Base-by-base conservation (phyloP, 257 asterid genomes). In the Ehretia macrophylla region DNA sequence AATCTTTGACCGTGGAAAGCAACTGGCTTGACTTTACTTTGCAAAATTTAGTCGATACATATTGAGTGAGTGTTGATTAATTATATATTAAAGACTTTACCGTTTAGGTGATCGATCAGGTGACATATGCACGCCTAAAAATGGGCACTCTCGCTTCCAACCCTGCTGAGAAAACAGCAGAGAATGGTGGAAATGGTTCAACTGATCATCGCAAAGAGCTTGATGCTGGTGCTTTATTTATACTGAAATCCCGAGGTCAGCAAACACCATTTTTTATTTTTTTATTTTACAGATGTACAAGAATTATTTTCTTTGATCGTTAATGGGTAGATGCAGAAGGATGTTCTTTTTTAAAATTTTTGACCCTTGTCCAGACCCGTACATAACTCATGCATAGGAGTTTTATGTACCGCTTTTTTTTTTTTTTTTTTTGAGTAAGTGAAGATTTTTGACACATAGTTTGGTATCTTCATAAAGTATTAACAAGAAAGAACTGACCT, bases 221-320 rank as follows among this genome's bases (percentile, higher is more conserved):
- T 10, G 94, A 81, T 19, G 85, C 87, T 21, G 90, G 84, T 37
- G 84, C 78, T 21, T 82, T 78, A 18, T 85, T 85, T 52, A 83
- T 82, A 47, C 84, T 80, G 27, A 80, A 85, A 76, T 82, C 94
- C n/a, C 67, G 62, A 76, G 94, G 94, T 77, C 14, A 51, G 46
- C 35, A 14, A 19, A 49, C 37, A 14, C 61, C 3, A 38, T 16
- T 37, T n/a, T 56, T 35, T 9, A 9, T 8, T 11, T 0, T 16
- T 13, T 10, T 56, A 2, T 14, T 6, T 17, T 27, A 27, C 35
- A 27, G 35, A 27, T 27, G 3, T 6, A 1, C 35, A 6, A 6
- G 35, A 27, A 27, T 27, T 1, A 27, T 27, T 27, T 6, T 6
- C 3, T 27, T 3, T 27, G 6, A 27, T 27, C 4, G 35, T n/a